Base-by-base conservation (phyloP, 495 filamentous ascomycete species). In the Penicillium paradoxum region DNA sequence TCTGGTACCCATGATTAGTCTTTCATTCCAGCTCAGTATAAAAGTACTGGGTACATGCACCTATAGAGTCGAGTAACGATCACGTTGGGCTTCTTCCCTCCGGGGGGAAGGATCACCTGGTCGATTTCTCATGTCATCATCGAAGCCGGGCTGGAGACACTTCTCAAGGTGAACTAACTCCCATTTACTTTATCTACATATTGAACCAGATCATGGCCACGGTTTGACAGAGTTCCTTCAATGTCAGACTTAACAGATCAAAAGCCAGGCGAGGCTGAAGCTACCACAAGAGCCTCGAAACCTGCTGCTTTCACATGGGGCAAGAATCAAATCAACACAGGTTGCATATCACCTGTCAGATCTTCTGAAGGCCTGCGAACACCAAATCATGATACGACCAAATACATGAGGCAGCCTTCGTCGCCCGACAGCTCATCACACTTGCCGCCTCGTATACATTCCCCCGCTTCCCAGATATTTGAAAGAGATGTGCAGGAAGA, bases 401-500 rank as follows among this genome's bases (percentile, higher is more conserved):
- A 17, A 43, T 43, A 42, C 39, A 51, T 32, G 27, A 63, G 58
- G 27, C 49, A 76, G 21, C 64, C 70, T 9, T 76, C 77, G 9
- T 77, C 77, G 9, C 69, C 79, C n/a, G 69, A 75, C 48, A 73
- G 77, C 33, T 55, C 49, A 10, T 76, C 75, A 40, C 65, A 79
- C 21, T 71, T 81, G 14, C 84, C 84, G 4, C 82, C 84, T 4
- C 75, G 80, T 34, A 66, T 85, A 39, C 74, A 79, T 41, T 87
- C 84, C 13, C 84, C 85, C 10, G 83, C 83, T 5, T 83, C 89
- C 21, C 89, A 92, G 60, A 96, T 96, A 61, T 96, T 96, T 69
- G 91, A 96, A 75, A 87, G 91, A 58, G 85, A 88, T 68, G 91
- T 96, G 13, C 91, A 96, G 66, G 91, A 96, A 60, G 82, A 79